A percentile compares a stretch with the other conserved stretches of the same genome.
These are phyloP conservation scores for Hygrocybe coccinea DNA, from an alignment of 768 basidiomycete genomes.

Conservation along the genomic window DNA sequence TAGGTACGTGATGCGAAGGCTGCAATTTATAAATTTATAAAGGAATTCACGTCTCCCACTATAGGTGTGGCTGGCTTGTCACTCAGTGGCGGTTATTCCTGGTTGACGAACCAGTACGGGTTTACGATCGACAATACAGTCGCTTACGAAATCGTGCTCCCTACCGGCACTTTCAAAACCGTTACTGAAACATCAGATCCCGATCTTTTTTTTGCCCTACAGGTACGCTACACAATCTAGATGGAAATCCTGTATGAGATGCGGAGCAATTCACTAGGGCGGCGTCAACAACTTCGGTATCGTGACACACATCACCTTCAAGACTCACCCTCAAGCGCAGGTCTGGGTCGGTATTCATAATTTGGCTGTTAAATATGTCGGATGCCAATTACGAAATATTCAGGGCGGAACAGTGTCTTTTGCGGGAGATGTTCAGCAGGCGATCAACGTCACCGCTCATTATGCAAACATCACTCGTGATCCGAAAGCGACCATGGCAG, in stretches of 20 bases:
- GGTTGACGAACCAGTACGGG: constrained; percentile 57
- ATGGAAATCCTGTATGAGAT: background rate
- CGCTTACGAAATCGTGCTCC: constrained; percentile 53
- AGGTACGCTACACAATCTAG: constrained; percentile 20
- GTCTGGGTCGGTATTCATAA: constrained; percentile 49
- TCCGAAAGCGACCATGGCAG: constrained; percentile 48
- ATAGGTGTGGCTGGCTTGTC: constrained; percentile 48
- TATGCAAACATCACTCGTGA: constrained; percentile 42
- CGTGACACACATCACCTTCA: constrained; percentile 53
- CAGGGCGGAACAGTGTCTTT: constrained; percentile 48
- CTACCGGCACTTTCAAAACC: constrained; percentile 41
- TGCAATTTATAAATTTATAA: no score
- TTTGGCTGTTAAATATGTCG: background rate
- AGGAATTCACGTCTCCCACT: background rate
- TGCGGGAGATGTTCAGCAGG: constrained; percentile 19
- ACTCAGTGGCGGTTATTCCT: constrained; percentile 53
- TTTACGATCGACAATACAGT: constrained; percentile 51
- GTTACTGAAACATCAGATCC: constrained; percentile 34
- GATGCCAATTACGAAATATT: background rate
- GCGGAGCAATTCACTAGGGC: constrained; percentile 34
- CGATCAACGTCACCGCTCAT: constrained; percentile 33
- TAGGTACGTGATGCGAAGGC: constrained; percentile 29
- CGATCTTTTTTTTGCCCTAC: constrained; percentile 40
- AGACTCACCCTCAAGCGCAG: constrained; percentile 47
- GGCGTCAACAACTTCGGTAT: constrained; percentile 63